A percentile compares a stretch with the other conserved stretches of the same genome.
These are phyloP conservation scores for Scolecobasidium constrictum DNA, from an alignment of 2,329 filamentous ascomycete genomes.

Conservation along the genomic window DNA sequence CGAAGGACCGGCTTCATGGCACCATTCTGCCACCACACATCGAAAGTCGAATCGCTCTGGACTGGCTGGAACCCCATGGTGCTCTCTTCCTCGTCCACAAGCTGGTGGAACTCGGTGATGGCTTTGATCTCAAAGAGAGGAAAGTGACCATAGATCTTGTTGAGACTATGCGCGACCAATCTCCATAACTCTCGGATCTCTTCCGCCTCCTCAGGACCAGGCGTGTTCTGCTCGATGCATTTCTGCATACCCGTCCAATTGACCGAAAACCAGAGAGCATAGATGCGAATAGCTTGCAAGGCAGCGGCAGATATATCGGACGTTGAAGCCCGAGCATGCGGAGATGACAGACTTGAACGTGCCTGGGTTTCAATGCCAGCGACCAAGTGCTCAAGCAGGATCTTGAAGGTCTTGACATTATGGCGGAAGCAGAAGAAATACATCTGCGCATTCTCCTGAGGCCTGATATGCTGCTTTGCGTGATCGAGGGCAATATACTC, in stretches of 20 bases:
- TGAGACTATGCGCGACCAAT: constrained; percentile 46
- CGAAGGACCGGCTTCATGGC: constrained; percentile 28
- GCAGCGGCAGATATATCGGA: not conserved
- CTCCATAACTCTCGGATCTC: constrained; percentile 41
- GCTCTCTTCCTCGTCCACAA: constrained; percentile 58
- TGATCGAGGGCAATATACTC: constrained; percentile 59
- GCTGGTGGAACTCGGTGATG: constrained; percentile 47
- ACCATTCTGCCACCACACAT: constrained; percentile 40
- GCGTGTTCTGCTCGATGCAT: constrained; percentile 40
- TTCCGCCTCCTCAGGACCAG: constrained; percentile 42
- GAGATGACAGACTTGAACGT: constrained; percentile 21
- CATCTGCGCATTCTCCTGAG: constrained; percentile 13
- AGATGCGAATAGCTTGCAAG: constrained; percentile 43
- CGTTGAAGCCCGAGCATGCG: not conserved
- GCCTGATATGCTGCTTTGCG: constrained; percentile 26
- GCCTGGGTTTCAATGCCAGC: constrained; percentile 55
- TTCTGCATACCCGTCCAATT: constrained; percentile 44
- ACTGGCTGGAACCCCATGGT: constrained; percentile 56
- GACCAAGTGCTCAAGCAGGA: constrained; percentile 58
- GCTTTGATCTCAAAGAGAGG: constrained; percentile 46
- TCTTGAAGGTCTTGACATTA: constrained; percentile 67
- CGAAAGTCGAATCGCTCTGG: constrained; percentile 35
- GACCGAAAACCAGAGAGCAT: constrained; percentile 55
- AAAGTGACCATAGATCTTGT: constrained; percentile 41
- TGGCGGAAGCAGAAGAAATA: constrained; percentile 60